Base-by-base conservation (phyloP, 225 moss, liverwort and hornwort species). In the Pleurozium schreberi region DNA sequence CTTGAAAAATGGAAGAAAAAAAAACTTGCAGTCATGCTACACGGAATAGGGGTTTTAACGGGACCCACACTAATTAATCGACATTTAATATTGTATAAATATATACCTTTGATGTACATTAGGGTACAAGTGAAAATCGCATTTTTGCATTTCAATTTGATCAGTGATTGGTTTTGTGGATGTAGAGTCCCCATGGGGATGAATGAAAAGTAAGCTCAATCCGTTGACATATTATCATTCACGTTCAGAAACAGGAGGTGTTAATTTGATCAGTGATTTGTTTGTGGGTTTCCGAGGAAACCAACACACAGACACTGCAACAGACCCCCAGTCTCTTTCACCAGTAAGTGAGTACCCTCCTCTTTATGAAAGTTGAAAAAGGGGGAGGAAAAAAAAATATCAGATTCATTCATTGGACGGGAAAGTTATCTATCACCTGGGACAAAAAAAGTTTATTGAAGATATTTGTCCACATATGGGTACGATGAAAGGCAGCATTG, bases 231-330 rank as follows among this genome's bases (percentile, higher is more conserved):
- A 59, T 69, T 9, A 33, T 75, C 33, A 19, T 33, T 49, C 49
- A 11, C 2, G 2, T 71, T 18, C n/a, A 2, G 0, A 11, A 15
- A 31, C 1, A 0, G 34, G 14, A 22, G 15, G 23, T 34, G 14
- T 10, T n/a, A n/a, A 77, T 15, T 15, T 77, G 38, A 38, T 38
- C 38, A 53, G 25, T 38, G 25, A 38, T 38, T 21, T 38, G 23
- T 38, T 25, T 25, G 18, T 40, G 18, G n/a, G 18, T n/a, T 79
- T 78, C 0, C 1, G 21, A 5, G 38, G 7, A 74, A n/a, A 10
- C 1, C 10, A n/a, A 25, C 26, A 38, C 38, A 17, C 17, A 57
- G 78, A n/a, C 26, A 11, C 57, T n/a, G 27, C n/a, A 78, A 5
- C 9, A 25, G 38, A 14, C 2, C 5, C 27, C 5, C 27, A 27